Evolutionary conservation across 1,139 yeast genomes (phyloP), one percentile per base, ranked within the genome.

Genomic region (Dujonia santamariae): DNA sequence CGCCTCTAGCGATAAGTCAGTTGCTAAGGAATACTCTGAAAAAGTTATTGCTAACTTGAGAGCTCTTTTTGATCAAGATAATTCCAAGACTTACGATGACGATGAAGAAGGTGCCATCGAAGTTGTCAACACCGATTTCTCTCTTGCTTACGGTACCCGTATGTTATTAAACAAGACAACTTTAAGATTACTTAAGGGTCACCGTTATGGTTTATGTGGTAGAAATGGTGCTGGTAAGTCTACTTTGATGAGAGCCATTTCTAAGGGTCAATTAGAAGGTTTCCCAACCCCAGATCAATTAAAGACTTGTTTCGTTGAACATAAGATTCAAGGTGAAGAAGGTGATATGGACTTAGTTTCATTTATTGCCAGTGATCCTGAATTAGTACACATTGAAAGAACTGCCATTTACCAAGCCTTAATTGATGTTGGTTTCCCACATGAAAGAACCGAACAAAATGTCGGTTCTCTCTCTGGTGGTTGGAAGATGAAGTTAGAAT

Each of bases 211-310:
- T 68, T 76, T 92, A 44, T 88, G 97, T 72, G 98, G 98, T 54
- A 79, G 97, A 65, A 92, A 92, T 60, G 98, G 98, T 75, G 97
- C 97, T 40, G 98, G 98, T 69, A 92, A 92, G 63, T 87, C 97
- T 13, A 92, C 98, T 14, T 72, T 92, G 53, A 90, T 92, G 97
- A 78, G 98, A 63, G 85, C 98, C 25, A 92, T 92, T 53, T 87
- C 96, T 37, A 87, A 87, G 56, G 98, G 97, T 39, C 96, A 92
- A 67, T 76, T 92, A 46, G 98, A 92, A 65, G 98, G 98, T 4
- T 92, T 92, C 79, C 98, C 98, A 26, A 82, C 87, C 46, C 82
- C 88, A 50, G 80, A 85, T 39, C 84, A 85, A 53, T 70, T 92
- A 47, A 82, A 84, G 59, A 92, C 97, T 23, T 90, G 97, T 67